Evolutionary conservation across 768 basidiomycete species (phyloP), one percentile per base, ranked within the genome.

Genomic region (Wakefieldia striispora): DNA sequence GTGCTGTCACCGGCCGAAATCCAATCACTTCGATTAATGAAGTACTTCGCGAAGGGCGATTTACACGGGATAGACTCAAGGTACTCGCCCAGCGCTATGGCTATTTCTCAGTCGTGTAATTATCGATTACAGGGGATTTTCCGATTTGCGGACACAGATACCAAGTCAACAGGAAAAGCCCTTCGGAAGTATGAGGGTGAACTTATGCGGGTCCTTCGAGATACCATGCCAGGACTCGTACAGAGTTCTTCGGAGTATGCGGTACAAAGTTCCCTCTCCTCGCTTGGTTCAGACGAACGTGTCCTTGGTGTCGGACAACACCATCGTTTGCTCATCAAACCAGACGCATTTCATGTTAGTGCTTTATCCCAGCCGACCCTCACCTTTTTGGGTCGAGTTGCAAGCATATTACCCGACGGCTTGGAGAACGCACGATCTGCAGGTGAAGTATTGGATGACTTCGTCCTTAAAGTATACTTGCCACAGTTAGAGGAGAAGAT

Each of bases 401-500:
- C 82, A 36, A 80, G 82, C 21, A 72, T 87, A 23, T 72, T 97
- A 24, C 92, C 94, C 2, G 77, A 81, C 40, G 90, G 86, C 4
- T 58, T 80, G 26, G 88, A 90, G 53, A 76, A 78, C 26, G 78
- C 80, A 19, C 75, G 79, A 43, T 77, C 83, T 2, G 84, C 89
- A 23, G 86, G 82, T 38, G 74, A 80, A 17, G 81, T 95, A 11
- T 66, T 97, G 50, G 92, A 97, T 52, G 91, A 97, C 43, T 98
- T 99, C 62, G 92, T 99, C 12, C 71, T 93, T 37, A 89, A 85
- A 48, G 88, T 92, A 1, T 98, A 95, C 71, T 71, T 98, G 40
- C 95, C 95, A 0, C 95, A 97, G 66, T 68, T 99, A 50, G 95
- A 97, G 65, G 95, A 97, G 64, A 94, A 92, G 65, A 91, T 95